phyloP scores from a whole-genome alignment of 75 land plant species.

The Sequoia sempervirens region DNA sequence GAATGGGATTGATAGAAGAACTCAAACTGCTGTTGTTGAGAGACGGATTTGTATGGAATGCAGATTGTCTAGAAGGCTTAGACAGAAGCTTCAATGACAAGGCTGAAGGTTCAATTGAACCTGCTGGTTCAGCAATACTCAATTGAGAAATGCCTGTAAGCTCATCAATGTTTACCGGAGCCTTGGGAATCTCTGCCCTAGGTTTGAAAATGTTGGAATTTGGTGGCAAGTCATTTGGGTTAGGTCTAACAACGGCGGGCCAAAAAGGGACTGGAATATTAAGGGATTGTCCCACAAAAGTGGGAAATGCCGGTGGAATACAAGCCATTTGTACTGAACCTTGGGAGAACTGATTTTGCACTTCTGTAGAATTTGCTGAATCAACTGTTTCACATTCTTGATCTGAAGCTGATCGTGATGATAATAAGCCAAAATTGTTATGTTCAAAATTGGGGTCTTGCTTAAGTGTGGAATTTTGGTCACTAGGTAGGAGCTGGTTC shows the following conservation, averaged over 20 bases:
- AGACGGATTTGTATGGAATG: conserved; percentile 32
- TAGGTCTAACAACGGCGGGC: conserved; percentile 9
- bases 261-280: conserved; percentile 19
- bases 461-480: background rate
- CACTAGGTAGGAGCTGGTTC: background rate
- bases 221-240: conserved; percentile 12
- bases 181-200: conserved; percentile 21
- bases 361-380: conserved; percentile 5
- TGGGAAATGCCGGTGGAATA: conserved; percentile 6
- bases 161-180: conserved; percentile 24
- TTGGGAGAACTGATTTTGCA: background rate
- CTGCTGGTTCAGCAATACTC: conserved; percentile 20
- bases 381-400: conserved; percentile 11
- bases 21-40: conserved; percentile 10
- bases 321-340: background rate
- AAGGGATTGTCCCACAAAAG: conserved; percentile 12
- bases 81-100: conserved; percentile 22
- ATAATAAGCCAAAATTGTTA: background rate
- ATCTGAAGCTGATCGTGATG: background rate
- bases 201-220: conserved; percentile 33
- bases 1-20: conserved; percentile 12
- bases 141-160: conserved; percentile 27
- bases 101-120: conserved; percentile 17
- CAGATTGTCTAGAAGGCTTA: conserved; percentile 25
- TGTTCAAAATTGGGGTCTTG: background rate